phyloP scores from a whole-genome alignment of 2,329 filamentous ascomycete genomes.

The Cordyceps tenuipes region DNA sequence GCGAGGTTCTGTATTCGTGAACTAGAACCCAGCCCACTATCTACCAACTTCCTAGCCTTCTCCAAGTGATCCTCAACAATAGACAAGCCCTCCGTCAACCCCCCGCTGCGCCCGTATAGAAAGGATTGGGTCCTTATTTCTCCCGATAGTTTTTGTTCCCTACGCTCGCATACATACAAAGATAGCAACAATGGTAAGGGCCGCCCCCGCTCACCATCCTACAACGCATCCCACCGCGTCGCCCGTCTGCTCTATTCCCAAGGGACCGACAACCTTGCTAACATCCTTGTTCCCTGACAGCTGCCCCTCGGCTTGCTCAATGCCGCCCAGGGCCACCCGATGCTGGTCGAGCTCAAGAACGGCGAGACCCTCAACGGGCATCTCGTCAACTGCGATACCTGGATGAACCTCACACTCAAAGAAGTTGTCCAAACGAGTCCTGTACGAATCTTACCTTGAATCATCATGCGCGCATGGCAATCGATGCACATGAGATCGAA shows the following conservation, averaged over 20 bases:
- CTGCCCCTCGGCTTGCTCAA: slow-evolving; percentile 76
- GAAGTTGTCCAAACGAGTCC: slow-evolving; percentile 95
- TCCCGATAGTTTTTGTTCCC: not conserved
- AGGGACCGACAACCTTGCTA: slow-evolving; percentile 15
- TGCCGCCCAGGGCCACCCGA: slow-evolving; percentile 93
- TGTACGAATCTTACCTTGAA: slow-evolving; percentile 32
- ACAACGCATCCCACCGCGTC: not conserved
- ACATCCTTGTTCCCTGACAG: slow-evolving; percentile 29
- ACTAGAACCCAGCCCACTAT: not conserved
- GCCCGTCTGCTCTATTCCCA: not conserved
- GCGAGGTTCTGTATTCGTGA: slow-evolving; percentile 17
- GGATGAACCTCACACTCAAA: slow-evolving; percentile 98
- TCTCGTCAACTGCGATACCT: slow-evolving; percentile 93
- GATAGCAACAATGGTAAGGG: not conserved
- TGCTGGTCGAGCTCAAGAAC: slow-evolving; percentile 96
- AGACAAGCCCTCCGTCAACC: not conserved
- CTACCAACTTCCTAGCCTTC: not conserved
- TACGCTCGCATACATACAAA: not conserved
- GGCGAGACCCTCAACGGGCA: slow-evolving; percentile 96
- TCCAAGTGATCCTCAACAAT: slow-evolving; percentile 3
- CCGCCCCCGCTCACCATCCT: not conserved
- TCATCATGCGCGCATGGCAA: not conserved
- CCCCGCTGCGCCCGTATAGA: not conserved
- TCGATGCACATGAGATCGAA: not conserved
- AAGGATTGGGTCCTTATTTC: not conserved